Evolutionary conservation across 2,329 filamentous ascomycete species (phyloP), one percentile per base, ranked within the genome.

Genomic region (Chaetomiaceae sp.): DNA sequence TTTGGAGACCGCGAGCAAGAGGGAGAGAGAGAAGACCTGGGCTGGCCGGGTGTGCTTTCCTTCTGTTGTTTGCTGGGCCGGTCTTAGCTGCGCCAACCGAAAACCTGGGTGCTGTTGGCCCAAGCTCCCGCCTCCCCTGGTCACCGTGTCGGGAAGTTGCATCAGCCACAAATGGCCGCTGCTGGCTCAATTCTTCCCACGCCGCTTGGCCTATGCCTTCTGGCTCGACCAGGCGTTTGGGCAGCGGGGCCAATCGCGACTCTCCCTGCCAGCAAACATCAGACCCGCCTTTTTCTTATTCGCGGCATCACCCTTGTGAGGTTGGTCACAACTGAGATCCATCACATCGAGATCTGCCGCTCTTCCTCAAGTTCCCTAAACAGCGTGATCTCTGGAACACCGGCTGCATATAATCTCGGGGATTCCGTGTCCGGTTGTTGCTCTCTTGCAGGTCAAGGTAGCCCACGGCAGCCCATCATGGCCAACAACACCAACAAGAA

Each of bases 401-500:
- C 9, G 27, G 7, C 25, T 50, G 43, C 43, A 47, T 50, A 33
- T 43, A 37, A 25, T 47, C 16, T 37, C 27, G 17, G n/a, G 19
- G n/a, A 23, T 12, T 14, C 34, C 25, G 31, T 35, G 27, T 16
- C 23, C n/a, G 27, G 12, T 1, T 16, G 31, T n/a, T 31, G 10
- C 25, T 10, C 9, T 46, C 37, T 34, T 23, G 33, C 31, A 19
- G 21, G 30, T 38, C 5, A 5, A 30, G 40, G 16, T 31, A 19
- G 25, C 17, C 14, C 14, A 13, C 30, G 10, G 8, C 4, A 12
- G 8, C 21, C 35, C n/a, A 48, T 34, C n/a, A 60, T 56, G 52
- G 55, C 53, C 35, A 57, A 49, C 56, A 59, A 40, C 17, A 10
- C 12, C 17, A 42, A 17, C 37, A 33, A 48, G 21, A 41, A 39